Base-by-base conservation (phyloP, 768 basidiomycete genomes). In the Lenzites betulinus region DNA sequence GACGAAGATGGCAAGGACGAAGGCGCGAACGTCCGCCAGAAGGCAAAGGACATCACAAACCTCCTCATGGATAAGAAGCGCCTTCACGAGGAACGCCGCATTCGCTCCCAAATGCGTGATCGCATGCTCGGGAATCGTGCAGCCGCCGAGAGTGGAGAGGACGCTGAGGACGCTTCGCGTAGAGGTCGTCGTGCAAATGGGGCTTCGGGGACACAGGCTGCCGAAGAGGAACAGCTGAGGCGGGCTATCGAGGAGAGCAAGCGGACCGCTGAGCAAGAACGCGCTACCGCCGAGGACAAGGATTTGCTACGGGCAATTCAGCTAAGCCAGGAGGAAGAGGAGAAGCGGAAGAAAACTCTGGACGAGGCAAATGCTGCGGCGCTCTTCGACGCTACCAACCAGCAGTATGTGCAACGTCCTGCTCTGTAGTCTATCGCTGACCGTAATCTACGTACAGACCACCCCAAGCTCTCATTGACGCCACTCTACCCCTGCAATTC, bases 41-140 rank as follows among this genome's bases (percentile, higher is more conserved):
- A 94, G 73, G 96, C 96, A 2, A 97, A 96, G 73, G 95, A 97
- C 67, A 95, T 98, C 73, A 93, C 94, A 35, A 93, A 92, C 71
- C 83, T 98, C 11, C 81, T 98, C 20, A 79, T 86, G 70, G 95
- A 98, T 72, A 86, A 95, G 54, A 75, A 77, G 0, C 84, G 92
- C 4, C 81, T 98, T 41, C 80, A 89, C 11, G 86, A 89, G 58
- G 92, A 94, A 71, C 84, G 96, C 25, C 80, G 86, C 12, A 80
- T 83, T 33, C 81, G 93, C 44, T 91, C 92, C 5, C 81, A 82
- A 38, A 98, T 98, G 95, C 85, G 90, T 38, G 91, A 95, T 76
- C 85, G 95, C 33, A 92, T 97, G 92, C 79, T 90, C 53, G 83
- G 83, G 6, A 42, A 20, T 1, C 39, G n/a, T 11, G 41, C 9